These are phyloP conservation scores for Pseudomassariella vexata DNA, from an alignment of 2,329 filamentous ascomycete genomes.

Conservation along the genomic window DNA sequence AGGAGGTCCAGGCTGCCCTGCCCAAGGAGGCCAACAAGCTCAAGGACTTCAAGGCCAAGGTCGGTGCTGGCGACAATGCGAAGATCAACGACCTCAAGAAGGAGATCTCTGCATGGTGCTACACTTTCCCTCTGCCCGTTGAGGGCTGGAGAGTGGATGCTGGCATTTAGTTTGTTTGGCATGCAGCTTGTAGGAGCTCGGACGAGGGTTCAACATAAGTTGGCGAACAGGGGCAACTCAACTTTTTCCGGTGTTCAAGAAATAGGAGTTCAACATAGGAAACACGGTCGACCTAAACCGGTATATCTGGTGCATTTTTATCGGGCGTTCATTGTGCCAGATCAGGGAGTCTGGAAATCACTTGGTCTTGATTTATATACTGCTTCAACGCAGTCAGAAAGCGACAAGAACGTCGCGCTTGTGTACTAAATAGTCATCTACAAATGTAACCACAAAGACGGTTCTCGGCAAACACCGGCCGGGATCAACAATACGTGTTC, in stretches of 20 bases:
- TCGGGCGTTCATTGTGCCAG: slow-evolving; percentile 25
- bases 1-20: slow-evolving; percentile 75
- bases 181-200: slow-evolving; percentile 9
- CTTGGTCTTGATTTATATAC: slow-evolving; percentile 19
- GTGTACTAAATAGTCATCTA: neutral
- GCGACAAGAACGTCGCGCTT: no score
- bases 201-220: slow-evolving; percentile 21
- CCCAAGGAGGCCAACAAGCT: slow-evolving; percentile 99
- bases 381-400: slow-evolving; percentile 40
- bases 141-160: slow-evolving; percentile 63
- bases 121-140: slow-evolving; percentile 86
- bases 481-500: no score
- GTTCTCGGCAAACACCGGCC: no score
- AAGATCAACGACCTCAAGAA: slow-evolving; percentile 82
- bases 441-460: no score
- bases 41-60: slow-evolving; percentile 98
- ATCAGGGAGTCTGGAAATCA: slow-evolving; percentile 20
- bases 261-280: slow-evolving; percentile 15
- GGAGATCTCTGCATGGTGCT: slow-evolving; percentile 85
- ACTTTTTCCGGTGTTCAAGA: slow-evolving; percentile 19
- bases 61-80: slow-evolving; percentile 67
- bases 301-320: slow-evolving; percentile 22
- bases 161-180: slow-evolving; percentile 34
- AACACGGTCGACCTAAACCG: slow-evolving; percentile 5
- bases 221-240: slow-evolving; percentile 22